Percentiles rank a stretch among this genome's conserved stretches.
These are phyloP conservation scores for Actinidia chinensis DNA, from an alignment of 179 eudicot species.

Conservation along the genomic window DNA sequence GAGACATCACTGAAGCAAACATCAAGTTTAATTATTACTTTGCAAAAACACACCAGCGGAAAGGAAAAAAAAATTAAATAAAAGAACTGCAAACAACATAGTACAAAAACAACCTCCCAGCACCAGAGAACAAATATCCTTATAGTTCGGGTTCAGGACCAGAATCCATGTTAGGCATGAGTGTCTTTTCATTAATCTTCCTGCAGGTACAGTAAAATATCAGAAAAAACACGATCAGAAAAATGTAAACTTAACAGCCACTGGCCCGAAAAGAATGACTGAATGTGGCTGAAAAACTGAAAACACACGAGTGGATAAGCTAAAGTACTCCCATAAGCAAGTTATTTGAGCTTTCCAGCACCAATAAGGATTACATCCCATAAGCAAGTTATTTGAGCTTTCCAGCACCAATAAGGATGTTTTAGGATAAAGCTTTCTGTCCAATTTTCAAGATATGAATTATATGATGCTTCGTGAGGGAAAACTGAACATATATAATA, in stretches of 20 bases:
- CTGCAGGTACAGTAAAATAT: constrained; percentile 14
- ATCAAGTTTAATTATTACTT: constrained; percentile 20
- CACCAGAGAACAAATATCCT: constrained; percentile 94
- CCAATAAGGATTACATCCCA: no score
- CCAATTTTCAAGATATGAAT: not conserved
- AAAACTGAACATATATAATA: no score
- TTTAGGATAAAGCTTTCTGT: no score
- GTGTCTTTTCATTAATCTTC: constrained; percentile 68
- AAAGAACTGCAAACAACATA: constrained; percentile 1
- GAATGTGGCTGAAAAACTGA: constrained; percentile 5
- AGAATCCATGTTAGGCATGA: constrained; percentile 52
- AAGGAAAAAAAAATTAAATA: no score
- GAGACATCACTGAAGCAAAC: constrained; percentile 56
- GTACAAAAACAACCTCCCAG: constrained; percentile 64
- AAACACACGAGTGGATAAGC: not conserved
- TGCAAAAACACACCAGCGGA: not conserved
- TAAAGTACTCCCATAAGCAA: no score
- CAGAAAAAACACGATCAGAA: not conserved
- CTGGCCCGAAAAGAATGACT: not conserved
- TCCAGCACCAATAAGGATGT: no score
- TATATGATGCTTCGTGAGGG: no score
- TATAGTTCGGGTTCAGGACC: constrained; percentile 92
- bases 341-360: not conserved
- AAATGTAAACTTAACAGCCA: not conserved
- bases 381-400: no score